Base-by-base conservation (phyloP, 805 yeast species). In the Kluyveromyces dobzhanskii region DNA sequence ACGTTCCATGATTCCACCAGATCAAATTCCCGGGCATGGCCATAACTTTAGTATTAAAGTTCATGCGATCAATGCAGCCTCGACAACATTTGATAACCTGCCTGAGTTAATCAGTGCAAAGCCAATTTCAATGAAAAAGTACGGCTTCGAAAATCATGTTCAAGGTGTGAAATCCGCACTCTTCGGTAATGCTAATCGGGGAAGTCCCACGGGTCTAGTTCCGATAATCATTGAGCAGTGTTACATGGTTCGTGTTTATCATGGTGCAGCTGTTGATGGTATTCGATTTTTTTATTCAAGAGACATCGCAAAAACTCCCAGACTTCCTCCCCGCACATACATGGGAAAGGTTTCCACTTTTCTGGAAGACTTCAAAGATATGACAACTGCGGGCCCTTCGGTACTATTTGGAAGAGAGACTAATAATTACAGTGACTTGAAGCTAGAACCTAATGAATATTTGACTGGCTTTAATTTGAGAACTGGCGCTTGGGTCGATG, bases 401-500 rank as follows among this genome's bases (percentile, higher is more conserved):
- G 46, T 51, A 1, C 45, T 62, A 10, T 63, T 78, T 37, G 92
- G 90, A 3, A 73, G 74, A 18, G 63, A 66, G 40, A 78, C 72
- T 4, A 47, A 48, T 8, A 66, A 73, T 42, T 78, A 68, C 44
- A 53, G 78, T 0, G 87, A 80, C 43, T 71, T 80, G 42, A 56
- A 53, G 1, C 50, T 87, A n/a, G 63, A 64, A 3, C 57, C 56
- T 0, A 84, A 77, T 34, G 95, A 90, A 54, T 42, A 47, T 8
- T 64, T 90, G 6, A 56, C 67, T 3, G 81, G 80, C 18, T 64
- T 88, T 39, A 67, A 71, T 31, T 62, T 86, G 33, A 69, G 94
- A 46, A 67, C 76, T 30, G 97, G 97, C 9, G 77, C 70, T 1
- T 92, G 97, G 97, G 67, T 92, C 4, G 97, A 92, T 65, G 95